A percentile compares a stretch with the other conserved stretches of the same genome.
phyloP scores from a whole-genome alignment of 352 stramenopile species.

The Globisporangium abappressorium region DNA sequence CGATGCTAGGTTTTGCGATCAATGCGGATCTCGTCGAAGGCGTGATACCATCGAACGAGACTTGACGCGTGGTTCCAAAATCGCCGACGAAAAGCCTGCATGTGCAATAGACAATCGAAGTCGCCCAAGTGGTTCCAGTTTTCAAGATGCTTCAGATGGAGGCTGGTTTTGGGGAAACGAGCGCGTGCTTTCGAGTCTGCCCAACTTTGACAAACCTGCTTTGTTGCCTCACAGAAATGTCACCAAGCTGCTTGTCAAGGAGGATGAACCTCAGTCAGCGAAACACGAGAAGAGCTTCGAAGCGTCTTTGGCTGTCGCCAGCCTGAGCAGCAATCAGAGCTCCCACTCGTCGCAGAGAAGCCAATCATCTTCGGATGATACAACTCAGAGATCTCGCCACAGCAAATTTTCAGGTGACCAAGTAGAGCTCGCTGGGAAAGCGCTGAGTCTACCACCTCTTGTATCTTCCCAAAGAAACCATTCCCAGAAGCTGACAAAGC shows the following conservation, averaged over 20 bases:
- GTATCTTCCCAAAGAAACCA: background rate
- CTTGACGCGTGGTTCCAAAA: background rate
- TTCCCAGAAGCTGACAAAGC: background rate
- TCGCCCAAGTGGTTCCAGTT: background rate
- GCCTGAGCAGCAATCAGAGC: constrained; percentile 2
- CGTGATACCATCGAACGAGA: background rate
- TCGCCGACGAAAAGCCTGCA: background rate
- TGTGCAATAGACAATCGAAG: background rate
- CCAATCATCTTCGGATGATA: background rate
- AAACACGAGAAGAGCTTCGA: background rate
- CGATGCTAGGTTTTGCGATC: constrained; percentile 4
- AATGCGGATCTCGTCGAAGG: background rate
- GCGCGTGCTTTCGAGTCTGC: background rate
- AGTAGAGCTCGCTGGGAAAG: background rate
- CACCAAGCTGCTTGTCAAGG: background rate
- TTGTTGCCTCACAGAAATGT: background rate
- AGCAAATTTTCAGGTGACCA: background rate
- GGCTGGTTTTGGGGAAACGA: background rate
- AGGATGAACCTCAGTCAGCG: background rate
- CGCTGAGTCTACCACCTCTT: background rate
- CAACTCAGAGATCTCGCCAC: background rate
- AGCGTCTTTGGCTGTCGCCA: background rate
- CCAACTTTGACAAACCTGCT: background rate
- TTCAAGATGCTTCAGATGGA: background rate
- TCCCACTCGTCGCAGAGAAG: background rate